Percentiles rank a stretch among this genome's conserved stretches.
These are phyloP conservation scores for Malus orientalis DNA, from an alignment of 306 rosid species.

Conservation along the genomic window DNA sequence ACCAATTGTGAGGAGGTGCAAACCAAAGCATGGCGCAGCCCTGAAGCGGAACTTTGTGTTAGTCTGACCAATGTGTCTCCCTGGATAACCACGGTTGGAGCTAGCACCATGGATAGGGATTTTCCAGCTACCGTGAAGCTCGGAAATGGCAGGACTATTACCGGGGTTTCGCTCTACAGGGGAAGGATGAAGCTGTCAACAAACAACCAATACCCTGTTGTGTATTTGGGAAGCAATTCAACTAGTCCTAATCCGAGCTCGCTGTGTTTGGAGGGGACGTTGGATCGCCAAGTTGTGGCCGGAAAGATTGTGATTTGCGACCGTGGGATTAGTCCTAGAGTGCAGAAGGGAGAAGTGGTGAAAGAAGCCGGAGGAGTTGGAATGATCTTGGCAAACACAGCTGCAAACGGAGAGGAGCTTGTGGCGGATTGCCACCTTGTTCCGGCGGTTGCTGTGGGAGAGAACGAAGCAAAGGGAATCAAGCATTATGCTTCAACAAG, in stretches of 20 bases:
- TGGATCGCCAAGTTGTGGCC: constrained; percentile 34
- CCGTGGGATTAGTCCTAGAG: constrained; percentile 85
- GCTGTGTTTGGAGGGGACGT: constrained; percentile 70
- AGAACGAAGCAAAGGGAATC: constrained; percentile 52
- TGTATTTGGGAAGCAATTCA: constrained; percentile 53
- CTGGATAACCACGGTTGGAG: constrained; percentile 84
- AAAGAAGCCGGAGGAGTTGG: constrained; percentile 85
- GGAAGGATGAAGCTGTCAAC: constrained; percentile 26
- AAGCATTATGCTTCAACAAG: constrained; percentile 49
- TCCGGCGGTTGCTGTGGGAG: constrained; percentile 86
- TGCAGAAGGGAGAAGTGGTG: constrained; percentile 87
- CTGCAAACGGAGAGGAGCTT: constrained; percentile 72
- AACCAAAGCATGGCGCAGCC: no score
- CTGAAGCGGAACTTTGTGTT: no score
- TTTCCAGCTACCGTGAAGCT: constrained; percentile 71
- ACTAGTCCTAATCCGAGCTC: constrained; percentile 50
- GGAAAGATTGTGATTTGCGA: constrained; percentile 95
- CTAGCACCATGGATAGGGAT: constrained; percentile 91
- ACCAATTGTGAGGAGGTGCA: no score
- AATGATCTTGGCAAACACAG: constrained; percentile 79
- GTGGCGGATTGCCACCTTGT: constrained; percentile 86
- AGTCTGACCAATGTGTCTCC: constrained; percentile 76
- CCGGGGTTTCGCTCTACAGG: constrained; percentile 64
- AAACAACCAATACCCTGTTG: constrained; percentile 54
- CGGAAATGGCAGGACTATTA: constrained; percentile 39